Base-by-base conservation (phyloP, 2,329 filamentous ascomycete genomes). In the Fusarium fracticaudum region DNA sequence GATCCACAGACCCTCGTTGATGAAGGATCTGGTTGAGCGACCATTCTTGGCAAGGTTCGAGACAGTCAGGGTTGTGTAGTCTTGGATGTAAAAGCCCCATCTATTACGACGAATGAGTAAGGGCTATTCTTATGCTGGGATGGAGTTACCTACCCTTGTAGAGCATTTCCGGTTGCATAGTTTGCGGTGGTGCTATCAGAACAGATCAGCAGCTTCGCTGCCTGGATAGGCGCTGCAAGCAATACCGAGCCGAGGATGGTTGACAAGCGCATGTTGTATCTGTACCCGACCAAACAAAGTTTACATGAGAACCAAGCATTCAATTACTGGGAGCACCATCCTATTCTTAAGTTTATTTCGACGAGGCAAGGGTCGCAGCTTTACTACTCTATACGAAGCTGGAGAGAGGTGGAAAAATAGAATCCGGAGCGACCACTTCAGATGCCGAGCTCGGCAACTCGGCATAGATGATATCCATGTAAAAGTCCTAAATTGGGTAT, bases 311-410 rank as follows among this genome's bases (percentile, higher is more conserved):
- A 8, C 1, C 2, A 33, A 18, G 3, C 7, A 13, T 5, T 13
- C 0, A 6, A n/a, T 9, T 13, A 7, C 6, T 17, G 10, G 0
- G 29, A n/a, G 5, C 11, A 50, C 4, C 11, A 9, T 13, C 6
- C 5, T 3, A 5, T 31, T 33, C 22, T 50, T 48, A 31, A 31
- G 1, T 0, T 3, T 17, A 3, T 17, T 50, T 1, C 14, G 6
- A 8, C 9, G 0, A 9, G 6, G 29, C 6, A 50, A 50, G 47
- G 10, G 10, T 13, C 0, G 14, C 1, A 12, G 29, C 9, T n/a
- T 33, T 3, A 13, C 10, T 3, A 0, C 29, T 50, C 1, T n/a
- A 31, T 1, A 12, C 2, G 1, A 50, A 50, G 29, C 47, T 50
- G 3, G 5, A 18, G 47, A 24, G 15, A 33, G 47, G 15, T 51